Evolutionary conservation across 495 filamentous ascomycete species (phyloP).

Genomic region (Peziza echinospora): DNA sequence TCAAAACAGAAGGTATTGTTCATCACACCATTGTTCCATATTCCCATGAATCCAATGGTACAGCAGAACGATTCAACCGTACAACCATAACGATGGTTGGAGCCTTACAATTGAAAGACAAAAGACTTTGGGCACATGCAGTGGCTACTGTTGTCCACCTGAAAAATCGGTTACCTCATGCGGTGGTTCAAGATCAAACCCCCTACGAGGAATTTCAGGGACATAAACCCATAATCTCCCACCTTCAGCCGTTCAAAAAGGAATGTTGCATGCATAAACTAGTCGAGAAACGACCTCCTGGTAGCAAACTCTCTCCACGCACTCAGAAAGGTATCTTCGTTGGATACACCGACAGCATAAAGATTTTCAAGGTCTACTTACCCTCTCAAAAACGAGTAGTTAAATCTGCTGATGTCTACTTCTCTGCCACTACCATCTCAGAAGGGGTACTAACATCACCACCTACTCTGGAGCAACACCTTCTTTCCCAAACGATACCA

Average conservation of each 20-base stretch:
- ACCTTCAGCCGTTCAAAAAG: not conserved
- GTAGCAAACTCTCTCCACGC: not conserved
- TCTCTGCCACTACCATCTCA: not conserved
- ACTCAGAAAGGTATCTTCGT: not conserved
- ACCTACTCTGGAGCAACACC: not conserved
- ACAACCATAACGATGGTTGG: not conserved
- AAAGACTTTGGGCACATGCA: constrained; percentile 1
- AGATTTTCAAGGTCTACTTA: not conserved
- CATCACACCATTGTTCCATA: too few species aligned
- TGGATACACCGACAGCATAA: not conserved
- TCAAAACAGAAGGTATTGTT: not conserved
- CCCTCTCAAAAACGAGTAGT: not conserved
- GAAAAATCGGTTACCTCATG: not conserved
- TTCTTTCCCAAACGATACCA: not conserved
- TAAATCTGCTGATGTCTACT: not conserved
- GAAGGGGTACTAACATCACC: not conserved
- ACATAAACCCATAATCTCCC: not conserved
- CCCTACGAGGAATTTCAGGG: not conserved
- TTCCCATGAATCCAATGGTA: constrained; percentile 1
- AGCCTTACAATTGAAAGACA: not conserved
- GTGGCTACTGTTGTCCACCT: not conserved
- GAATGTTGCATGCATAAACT: not conserved
- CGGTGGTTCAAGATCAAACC: not conserved
- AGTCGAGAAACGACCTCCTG: not conserved
- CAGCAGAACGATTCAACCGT: not conserved